Conservation (phyloP, 352 stramenopile species). For the Peronospora farinosa region DNA sequence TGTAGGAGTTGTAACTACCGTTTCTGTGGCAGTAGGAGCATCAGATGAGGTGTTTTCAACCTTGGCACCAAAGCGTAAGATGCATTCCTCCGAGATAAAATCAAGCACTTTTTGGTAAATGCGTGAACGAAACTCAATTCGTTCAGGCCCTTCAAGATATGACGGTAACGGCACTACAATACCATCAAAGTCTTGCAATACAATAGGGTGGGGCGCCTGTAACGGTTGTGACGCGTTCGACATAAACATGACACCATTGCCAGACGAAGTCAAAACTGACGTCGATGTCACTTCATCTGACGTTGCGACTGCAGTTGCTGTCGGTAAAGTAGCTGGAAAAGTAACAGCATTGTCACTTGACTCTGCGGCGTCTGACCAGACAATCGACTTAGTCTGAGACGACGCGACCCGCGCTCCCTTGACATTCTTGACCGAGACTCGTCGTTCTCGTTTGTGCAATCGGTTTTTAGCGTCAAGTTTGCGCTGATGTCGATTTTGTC, state of each 20-base stretch:
- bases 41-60: slow-evolving; percentile 1
- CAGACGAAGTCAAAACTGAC: slow-evolving; percentile 5
- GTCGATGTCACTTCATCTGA: slow-evolving; percentile 4
- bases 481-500: slow-evolving; percentile 83
- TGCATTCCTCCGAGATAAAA: slow-evolving; percentile 80
- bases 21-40: neutral
- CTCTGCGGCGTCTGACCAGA: slow-evolving; percentile 10
- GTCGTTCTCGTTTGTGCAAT: slow-evolving; percentile 56
- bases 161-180: slow-evolving; percentile 75
- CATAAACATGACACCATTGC: slow-evolving; percentile 34
- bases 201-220: slow-evolving; percentile 44
- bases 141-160: slow-evolving; percentile 63
- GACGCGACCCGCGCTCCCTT: slow-evolving; percentile 21
- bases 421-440: slow-evolving; percentile 1
- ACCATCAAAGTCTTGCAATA: slow-evolving; percentile 72
- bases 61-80: slow-evolving; percentile 41
- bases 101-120: slow-evolving; percentile 81
- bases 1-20: neutral
- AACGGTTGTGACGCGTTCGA: slow-evolving; percentile 46
- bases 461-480: slow-evolving; percentile 84
- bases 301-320: neutral
- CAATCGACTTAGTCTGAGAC: slow-evolving; percentile 15
- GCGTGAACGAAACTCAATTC: slow-evolving; percentile 65
- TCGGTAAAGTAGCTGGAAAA: neutral
- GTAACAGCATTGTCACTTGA: slow-evolving; percentile 1